A percentile compares a stretch with the other conserved stretches of the same genome.
Conservation (phyloP, 148 eudicot genomes). For the Rhododendron henanense region DNA sequence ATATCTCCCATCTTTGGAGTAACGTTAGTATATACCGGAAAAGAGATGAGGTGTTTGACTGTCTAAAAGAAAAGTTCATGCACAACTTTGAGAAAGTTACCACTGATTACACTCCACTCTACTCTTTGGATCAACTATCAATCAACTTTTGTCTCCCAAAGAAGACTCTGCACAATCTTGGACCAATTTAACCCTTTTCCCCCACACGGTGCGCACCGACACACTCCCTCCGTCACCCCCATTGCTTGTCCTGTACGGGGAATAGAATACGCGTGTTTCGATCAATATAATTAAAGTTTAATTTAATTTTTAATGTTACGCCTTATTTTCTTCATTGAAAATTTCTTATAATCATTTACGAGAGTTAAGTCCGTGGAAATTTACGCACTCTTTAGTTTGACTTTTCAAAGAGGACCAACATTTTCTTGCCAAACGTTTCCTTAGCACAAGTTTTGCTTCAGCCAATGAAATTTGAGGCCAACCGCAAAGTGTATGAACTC, state of each 20-base stretch:
- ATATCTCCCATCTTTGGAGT: no score
- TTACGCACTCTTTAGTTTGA: not conserved
- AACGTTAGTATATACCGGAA: not conserved
- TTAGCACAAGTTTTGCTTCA: no score
- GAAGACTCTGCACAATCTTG: not conserved
- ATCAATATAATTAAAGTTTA: no score
- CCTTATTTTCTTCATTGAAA: not conserved
- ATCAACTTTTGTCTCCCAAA: not conserved
- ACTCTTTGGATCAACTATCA: not conserved
- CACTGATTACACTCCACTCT: not conserved
- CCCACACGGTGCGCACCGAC: no score
- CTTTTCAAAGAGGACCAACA: not conserved
- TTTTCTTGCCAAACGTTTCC: no score
- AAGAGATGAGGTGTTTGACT: not conserved
- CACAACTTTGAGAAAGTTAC: slow-evolving; percentile 1
- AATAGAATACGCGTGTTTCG: no score
- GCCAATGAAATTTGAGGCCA: no score
- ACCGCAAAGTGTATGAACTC: no score
- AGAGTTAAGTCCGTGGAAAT: no score
- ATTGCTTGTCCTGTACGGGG: no score
- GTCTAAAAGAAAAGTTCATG: not conserved
- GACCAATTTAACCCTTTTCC: not conserved
- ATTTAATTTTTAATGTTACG: not conserved
- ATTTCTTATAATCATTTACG: no score
- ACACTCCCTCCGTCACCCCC: not conserved